These are phyloP conservation scores for Boletellus dicymbophilus DNA, from an alignment of 1,284 basidiomycete genomes.

Conservation along the genomic window DNA sequence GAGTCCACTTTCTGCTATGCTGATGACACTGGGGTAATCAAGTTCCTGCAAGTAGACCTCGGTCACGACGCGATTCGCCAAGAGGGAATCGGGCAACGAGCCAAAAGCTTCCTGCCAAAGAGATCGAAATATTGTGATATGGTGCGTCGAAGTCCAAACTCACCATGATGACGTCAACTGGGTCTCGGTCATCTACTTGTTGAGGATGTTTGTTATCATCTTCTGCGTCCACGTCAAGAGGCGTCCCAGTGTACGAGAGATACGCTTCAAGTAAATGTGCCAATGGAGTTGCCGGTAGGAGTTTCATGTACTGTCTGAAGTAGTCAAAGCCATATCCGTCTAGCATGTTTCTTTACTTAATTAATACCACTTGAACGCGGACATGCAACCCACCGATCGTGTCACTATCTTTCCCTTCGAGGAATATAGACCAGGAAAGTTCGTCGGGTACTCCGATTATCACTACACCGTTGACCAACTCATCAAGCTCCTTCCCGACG, in stretches of 20 bases:
- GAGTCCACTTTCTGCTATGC: conserved; percentile 71
- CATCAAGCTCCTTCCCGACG: conserved; percentile 63
- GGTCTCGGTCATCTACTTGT: conserved; percentile 40
- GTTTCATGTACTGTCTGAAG: conserved; percentile 63
- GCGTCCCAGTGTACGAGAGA: conserved; percentile 61
- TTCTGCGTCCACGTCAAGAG: conserved; percentile 47
- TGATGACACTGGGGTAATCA: conserved; percentile 79
- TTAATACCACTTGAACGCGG: neutral
- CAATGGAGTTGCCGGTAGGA: conserved; percentile 69
- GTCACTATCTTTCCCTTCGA: conserved; percentile 79
- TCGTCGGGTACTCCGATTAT: conserved; percentile 76
- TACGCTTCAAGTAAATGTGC: conserved; percentile 69
- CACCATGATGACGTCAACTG: conserved; percentile 58
- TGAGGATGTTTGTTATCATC: conserved; percentile 34
- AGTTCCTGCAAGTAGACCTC: conserved; percentile 73
- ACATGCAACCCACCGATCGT: conserved; percentile 56
- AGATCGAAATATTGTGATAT: neutral
- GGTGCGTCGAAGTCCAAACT: conserved; percentile 13
- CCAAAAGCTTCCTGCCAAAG: conserved; percentile 58
- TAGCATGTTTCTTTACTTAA: conserved; percentile 29
- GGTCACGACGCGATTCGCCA: conserved; percentile 73
- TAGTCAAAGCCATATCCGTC: conserved; percentile 65
- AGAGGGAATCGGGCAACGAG: conserved; percentile 58
- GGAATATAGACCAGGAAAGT: conserved; percentile 75
- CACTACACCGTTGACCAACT: conserved; percentile 72